Evolutionary conservation across 2,329 filamentous ascomycete species (phyloP), one percentile per base, ranked within the genome.

Genomic region (Dactylellina cionopaga): DNA sequence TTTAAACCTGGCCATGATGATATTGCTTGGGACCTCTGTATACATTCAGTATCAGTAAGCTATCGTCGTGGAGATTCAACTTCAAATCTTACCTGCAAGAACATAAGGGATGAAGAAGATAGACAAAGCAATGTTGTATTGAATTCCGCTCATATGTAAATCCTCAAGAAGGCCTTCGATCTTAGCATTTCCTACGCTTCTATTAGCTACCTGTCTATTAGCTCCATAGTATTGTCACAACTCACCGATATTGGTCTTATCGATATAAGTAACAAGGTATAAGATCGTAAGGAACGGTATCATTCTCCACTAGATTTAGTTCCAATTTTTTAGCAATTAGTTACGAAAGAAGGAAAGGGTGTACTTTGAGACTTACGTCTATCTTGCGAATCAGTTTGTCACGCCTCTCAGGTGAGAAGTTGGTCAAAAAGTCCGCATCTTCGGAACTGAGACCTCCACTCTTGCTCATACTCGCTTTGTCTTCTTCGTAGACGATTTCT

Each of bases 1-100:
- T 41, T 82, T 79, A 58, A 81, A 79, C 66, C 76, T 77, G 66
- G 76, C 78, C 6, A 83, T 78, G 1, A 82, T 56, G 76, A 82
- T 79, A 65, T 83, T 82, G 55, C 80, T 81, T 0, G 80, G 81
- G 0, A 81, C 77, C 51, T 83, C 79, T 47, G 31, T 6, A 39
- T 15, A 39, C 11, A 24, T 31, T 9, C 15, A 11, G 11, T 3
- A n/a, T 39, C 13, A 11, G 11, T 47, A 11, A 54, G 49, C 29
- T 2, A 52, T 72, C 9, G 52, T 22, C 7, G 63, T 43, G 13
- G 55, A 44, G 11, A 15, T 2, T 5, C 24, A 6, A 39, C 1
- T 37, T 22, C 10, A 24, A 19, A 54, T 60, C 25, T 39, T 46
- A 52, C 56, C 66, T 22, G 51, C 60, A 19, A 56, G 7, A 24